phyloP scores from a whole-genome alignment of 1,284 basidiomycete genomes.

The Taiwanofungus camphoratus region DNA sequence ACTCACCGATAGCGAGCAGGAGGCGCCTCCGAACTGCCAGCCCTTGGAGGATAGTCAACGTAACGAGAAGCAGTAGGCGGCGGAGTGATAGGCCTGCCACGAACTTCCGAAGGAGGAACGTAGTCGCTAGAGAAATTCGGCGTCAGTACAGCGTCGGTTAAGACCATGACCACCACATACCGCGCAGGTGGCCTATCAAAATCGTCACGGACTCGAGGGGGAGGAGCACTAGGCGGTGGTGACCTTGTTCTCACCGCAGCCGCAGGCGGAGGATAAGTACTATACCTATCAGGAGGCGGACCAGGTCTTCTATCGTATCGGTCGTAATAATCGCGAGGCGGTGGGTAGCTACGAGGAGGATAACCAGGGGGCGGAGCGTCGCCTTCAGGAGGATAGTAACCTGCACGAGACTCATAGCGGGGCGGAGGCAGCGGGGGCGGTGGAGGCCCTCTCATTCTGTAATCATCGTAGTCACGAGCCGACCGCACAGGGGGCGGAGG shows the following conservation, averaged over 20 bases:
- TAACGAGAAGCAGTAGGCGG: conserved; percentile 41
- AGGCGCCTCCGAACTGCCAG: conserved; percentile 33
- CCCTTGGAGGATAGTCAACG: conserved; percentile 50
- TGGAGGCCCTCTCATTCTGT: conserved; percentile 43
- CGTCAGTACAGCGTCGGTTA: background rate
- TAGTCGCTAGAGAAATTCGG: conserved; percentile 35
- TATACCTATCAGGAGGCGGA: conserved; percentile 35
- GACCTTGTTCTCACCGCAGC: conserved; percentile 35
- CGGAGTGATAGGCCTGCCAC: conserved; percentile 53
- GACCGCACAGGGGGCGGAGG: conserved; percentile 41
- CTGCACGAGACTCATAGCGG: conserved; percentile 39
- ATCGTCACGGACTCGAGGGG: conserved; percentile 39
- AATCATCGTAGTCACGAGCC: conserved; percentile 64
- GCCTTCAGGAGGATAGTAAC: conserved; percentile 32
- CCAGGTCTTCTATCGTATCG: conserved; percentile 53
- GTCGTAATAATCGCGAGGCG: conserved; percentile 48
- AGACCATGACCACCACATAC: conserved; percentile 34
- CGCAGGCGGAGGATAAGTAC: conserved; percentile 30
- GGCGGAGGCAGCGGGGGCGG: conserved; percentile 28
- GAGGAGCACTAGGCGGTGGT: conserved; percentile 40
- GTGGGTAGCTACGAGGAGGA: conserved; percentile 42
- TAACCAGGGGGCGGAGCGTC: conserved; percentile 29
- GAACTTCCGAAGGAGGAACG: conserved; percentile 36
- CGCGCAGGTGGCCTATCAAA: conserved; percentile 41
- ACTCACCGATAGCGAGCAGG: conserved; percentile 48